phyloP scores from a whole-genome alignment of 1,284 basidiomycete species.

The Termitomyces sp. region DNA sequence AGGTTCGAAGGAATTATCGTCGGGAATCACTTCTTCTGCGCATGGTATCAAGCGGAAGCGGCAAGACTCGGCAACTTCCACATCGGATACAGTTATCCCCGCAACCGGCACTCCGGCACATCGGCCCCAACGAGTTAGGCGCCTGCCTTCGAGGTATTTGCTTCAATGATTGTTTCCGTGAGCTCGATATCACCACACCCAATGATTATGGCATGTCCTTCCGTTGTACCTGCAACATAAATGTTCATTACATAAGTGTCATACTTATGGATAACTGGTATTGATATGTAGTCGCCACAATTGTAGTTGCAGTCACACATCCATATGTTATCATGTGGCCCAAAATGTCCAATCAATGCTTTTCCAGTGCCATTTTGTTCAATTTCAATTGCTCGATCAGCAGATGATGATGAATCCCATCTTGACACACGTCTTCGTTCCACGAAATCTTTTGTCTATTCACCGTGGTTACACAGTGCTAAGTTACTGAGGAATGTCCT shows the following conservation, averaged over 20 bases:
- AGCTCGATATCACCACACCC: neutral
- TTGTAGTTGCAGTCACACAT: too few species aligned
- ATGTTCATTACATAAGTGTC: neutral
- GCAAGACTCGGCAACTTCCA: neutral
- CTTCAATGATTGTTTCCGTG: neutral
- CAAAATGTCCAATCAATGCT: too few species aligned
- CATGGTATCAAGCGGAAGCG: neutral
- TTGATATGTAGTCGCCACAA: neutral
- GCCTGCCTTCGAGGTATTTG: neutral
- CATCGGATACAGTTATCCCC: neutral
- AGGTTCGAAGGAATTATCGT: neutral
- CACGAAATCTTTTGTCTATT: too few species aligned
- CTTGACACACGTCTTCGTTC: too few species aligned
- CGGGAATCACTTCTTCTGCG: neutral
- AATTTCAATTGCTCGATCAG: too few species aligned
- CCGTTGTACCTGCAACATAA: neutral
- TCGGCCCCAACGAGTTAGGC: neutral
- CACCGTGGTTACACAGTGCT: too few species aligned
- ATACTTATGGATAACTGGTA: too few species aligned
- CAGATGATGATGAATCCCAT: too few species aligned
- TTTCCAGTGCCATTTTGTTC: too few species aligned
- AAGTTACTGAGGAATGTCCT: too few species aligned
- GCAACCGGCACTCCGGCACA: neutral
- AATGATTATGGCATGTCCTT: neutral
- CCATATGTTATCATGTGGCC: too few species aligned